Evolutionary conservation across 495 filamentous ascomycete genomes (phyloP).

Genomic region (Venustampulla echinocandica): DNA sequence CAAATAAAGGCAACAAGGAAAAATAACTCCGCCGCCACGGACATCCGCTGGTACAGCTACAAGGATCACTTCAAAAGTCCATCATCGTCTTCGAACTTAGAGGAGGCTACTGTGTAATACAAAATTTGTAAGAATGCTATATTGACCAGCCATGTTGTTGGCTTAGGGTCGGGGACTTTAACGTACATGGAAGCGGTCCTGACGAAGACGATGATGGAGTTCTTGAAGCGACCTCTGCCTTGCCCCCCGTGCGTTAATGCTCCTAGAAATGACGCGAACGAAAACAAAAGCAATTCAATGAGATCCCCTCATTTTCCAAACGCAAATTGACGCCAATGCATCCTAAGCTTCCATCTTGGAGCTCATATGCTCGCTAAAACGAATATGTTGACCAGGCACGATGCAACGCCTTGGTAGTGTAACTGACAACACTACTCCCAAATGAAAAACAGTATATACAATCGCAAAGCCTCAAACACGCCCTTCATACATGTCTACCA

Average conservation of each 20-base stretch:
- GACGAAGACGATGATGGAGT: conserved; percentile 61
- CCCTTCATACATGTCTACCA: conserved; percentile 47
- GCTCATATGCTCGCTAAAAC: conserved; percentile 31
- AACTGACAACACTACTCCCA: conserved; percentile 9
- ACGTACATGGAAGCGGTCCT: conserved; percentile 68
- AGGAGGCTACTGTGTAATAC: conserved; percentile 28
- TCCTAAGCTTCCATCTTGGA: conserved; percentile 32
- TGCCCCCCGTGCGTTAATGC: conserved; percentile 22
- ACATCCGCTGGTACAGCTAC: conserved; percentile 13
- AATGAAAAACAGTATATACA: conserved; percentile 24
- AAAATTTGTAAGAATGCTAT: conserved; percentile 40
- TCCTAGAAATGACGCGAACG: conserved; percentile 23
- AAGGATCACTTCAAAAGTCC: conserved; percentile 39
- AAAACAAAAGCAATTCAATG: conserved; percentile 27
- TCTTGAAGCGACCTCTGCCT: conserved; percentile 38
- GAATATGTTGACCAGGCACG: conserved; percentile 16
- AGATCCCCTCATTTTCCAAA: conserved; percentile 34
- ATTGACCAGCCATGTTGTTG: conserved; percentile 38
- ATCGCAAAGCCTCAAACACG: conserved; percentile 8
- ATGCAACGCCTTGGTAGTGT: conserved; percentile 21
- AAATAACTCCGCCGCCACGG: conserved; percentile 1
- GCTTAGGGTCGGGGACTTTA: conserved; percentile 36
- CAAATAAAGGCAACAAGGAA: conserved; percentile 17
- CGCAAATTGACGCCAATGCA: conserved; percentile 32
- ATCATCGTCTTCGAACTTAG: conserved; percentile 46